Base-by-base conservation (phyloP, 371 early-diverging fungal genomes). In the Rhizopus sp. region DNA sequence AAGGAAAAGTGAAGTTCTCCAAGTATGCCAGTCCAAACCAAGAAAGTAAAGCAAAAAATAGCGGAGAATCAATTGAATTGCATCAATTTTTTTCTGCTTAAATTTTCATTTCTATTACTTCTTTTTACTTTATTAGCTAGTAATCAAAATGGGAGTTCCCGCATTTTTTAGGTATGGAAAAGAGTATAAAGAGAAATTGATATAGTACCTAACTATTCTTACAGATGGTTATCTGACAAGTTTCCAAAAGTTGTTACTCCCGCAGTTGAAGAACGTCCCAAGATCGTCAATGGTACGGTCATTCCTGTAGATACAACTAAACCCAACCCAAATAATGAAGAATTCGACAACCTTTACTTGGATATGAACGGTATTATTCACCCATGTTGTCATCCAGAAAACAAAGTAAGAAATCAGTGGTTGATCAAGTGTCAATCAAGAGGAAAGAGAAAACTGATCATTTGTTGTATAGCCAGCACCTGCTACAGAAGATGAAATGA, bases 321-420 rank as follows among this genome's bases (percentile, higher is more conserved):
- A 58, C 93, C 95, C 12, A 97, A 98, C 72, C 97, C 98, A 5
- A 97, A 95, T 68, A 93, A 93, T 29, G 80, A 84, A 15, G 97
- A 97, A 68, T 88, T 88, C 62, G 99, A 99, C 75, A 95, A 95
- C 75, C 79, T 99, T 34, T 99, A 99, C 74, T 76, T 99, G 57
- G 99, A 99, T 70, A 96, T 99, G 94, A 99, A 99, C 75, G 99
- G 98, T 55, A 96, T 99, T 81, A 93, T 99, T 72, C 99, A 99
- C 74, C 95, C 94, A 35, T 99, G 99, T 74, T 93, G 93, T 64
- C 96, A 98, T 67, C 96, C 97, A 4, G 94, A 95, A 64, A 87
- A 89, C 63, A 92, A 93, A 73, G 92, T 83, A 73, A 39, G 53
- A 48, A 15, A 1, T 23, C n/a, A 7, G 23, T 10, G 39, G 8